These are phyloP conservation scores for Neonectria sp. DNA, from an alignment of 2,329 filamentous ascomycete species.

Conservation along the genomic window DNA sequence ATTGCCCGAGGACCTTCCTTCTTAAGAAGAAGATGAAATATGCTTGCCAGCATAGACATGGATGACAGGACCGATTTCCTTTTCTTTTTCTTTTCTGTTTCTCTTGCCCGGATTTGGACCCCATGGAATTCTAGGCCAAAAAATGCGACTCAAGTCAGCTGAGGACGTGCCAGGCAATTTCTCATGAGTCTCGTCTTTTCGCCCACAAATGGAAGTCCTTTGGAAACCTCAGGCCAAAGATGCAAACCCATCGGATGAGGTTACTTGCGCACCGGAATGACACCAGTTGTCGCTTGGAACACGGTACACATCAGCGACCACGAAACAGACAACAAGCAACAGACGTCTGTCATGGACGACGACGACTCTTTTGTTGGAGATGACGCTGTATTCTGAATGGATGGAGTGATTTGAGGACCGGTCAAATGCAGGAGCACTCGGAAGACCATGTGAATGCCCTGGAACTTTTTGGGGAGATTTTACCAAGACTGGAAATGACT, in stretches of 20 bases:
- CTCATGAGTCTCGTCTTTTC: not conserved
- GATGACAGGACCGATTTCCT: not conserved
- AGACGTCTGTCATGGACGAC: not conserved
- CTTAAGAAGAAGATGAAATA: not conserved
- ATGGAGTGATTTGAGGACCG: not conserved
- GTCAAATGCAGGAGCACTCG: not conserved
- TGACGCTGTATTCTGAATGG: not conserved
- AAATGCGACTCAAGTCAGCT: not conserved
- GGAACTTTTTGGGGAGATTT: not conserved
- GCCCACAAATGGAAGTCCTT: not conserved
- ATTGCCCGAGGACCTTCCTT: not conserved
- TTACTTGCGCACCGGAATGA: not conserved
- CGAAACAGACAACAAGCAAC: not conserved
- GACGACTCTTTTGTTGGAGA: not conserved
- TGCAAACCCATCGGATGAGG: not conserved
- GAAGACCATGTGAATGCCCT: not conserved
- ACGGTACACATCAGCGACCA: conserved; percentile 3
- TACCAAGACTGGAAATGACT: conserved; percentile 5
- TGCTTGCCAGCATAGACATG: not conserved
- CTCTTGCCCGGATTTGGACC: not conserved
- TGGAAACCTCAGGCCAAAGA: not conserved
- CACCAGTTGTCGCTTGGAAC: conserved; percentile 5
- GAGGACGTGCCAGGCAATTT: not conserved
- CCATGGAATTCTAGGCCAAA: not conserved
- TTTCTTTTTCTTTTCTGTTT: not conserved